Evolutionary conservation across 139 green algal genomes (phyloP), one percentile per base, ranked within the genome.

Genomic region (Eudorina sp.): DNA sequence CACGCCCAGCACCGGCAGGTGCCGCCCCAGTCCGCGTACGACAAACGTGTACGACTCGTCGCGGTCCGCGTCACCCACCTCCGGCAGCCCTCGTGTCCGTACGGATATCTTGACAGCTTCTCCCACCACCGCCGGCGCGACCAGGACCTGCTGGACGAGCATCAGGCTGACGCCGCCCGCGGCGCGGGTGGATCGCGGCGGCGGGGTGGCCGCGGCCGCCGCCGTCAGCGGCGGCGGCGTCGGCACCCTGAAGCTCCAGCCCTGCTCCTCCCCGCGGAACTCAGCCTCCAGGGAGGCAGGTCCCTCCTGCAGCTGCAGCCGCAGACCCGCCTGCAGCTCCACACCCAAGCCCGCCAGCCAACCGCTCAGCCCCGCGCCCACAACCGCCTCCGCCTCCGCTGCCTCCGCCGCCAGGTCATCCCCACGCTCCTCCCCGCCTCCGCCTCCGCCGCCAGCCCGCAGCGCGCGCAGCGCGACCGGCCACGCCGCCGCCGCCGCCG

Each of bases 1-100:
- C 16, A 82, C 74, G 16, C 70, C 70, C 25, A 48, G 74, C 74
- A 82, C 74, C 27, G 74, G 74, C 0, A 82, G 31, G 46, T 64
- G 29, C 5, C 74, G 74, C 5, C 74, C 74, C 3, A 82, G 74
- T 1, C 29, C 46, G 2, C 74, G 74, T 9, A 82, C 74, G 4
- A n/a, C 31, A 25, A 82, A 82, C 29, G 14, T 18, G 74, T 82
- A 82, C 5, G 43, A 11, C 4, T n/a, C 21, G 7, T 8, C 74
- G 31, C 4, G 46, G 4, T 55, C 70, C 21, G 31, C 70, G 27
- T 1, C 43, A n/a, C 6, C 41, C 29, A 58, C 2, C 3, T 55
- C 40, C 70, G 38, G 41, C n/a, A 66, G 46, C 14, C 74, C 74
- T 7, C 29, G 0, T 1, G 29, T 29, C 27, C 74, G 74, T 14